Evolutionary conservation across 192 early-diverging fungal genomes (phyloP), one percentile per base, ranked within the genome.

Genomic region (Podila epigama): DNA sequence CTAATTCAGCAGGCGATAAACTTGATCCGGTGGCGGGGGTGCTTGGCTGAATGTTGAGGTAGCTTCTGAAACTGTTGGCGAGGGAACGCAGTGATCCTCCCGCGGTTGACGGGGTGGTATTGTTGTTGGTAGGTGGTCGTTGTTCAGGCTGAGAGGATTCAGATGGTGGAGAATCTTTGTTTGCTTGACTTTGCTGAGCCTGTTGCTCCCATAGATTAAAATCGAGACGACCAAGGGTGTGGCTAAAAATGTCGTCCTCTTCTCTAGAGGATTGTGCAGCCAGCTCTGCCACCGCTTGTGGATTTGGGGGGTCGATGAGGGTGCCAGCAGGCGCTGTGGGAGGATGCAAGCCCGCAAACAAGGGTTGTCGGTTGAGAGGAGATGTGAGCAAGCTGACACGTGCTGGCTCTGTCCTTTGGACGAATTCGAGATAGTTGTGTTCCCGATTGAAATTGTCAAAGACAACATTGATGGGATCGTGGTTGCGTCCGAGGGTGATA

Each of bases 161-260:
- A 29, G 53, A 8, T 57, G 31, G 32, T 4, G 29, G 4, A 16
- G 55, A 29, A 16, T 32, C 2, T 36, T 25, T n/a, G 3, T 5
- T 25, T 10, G 53, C 54, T 12, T 20, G 25, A 12, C 25, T 0
- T 10, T 37, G 12, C 11, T 52, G 10, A 13, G 22, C 37, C n/a
- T 77, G 73, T 20, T 68, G n/a, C 15, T 77, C 73, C 73, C 73
- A 77, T 0, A 68, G n/a, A 18, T 68, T 77, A 2, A 77, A 41
- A 42, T 68, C 66, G 8, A 77, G 48, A 4, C 28, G 33, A 35
- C 66, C 73, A 8, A 68, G 50, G 0, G 73, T 58, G 8, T 16
- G 48, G 2, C 56, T 41, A 22, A 18, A 8, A 13, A 18, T 36
- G 34, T 65, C 34, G 1, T 33, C 3, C 9, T 63, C 44, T 7